phyloP scores from a whole-genome alignment of 2,329 filamentous ascomycete genomes.

The Pseudogymnoascus verrucosus region DNA sequence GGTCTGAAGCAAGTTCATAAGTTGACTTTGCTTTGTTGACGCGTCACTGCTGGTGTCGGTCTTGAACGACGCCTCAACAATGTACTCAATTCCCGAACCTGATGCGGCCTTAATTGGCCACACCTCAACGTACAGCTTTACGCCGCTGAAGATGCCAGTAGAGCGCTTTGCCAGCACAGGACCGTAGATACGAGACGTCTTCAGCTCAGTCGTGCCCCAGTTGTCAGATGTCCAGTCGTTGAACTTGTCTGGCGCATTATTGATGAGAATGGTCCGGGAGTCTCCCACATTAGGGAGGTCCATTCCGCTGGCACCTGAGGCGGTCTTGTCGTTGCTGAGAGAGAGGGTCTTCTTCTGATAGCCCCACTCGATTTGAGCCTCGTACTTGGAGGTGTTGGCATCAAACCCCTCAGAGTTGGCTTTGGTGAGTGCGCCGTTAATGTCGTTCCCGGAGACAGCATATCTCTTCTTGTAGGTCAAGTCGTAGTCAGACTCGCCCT shows the following conservation, averaged over 20 bases:
- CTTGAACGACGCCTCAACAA: conserved; percentile 29
- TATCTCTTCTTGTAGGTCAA: conserved; percentile 35
- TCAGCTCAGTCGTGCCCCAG: conserved; percentile 24
- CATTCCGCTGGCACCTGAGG: conserved; percentile 22
- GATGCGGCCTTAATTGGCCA: conserved; percentile 25
- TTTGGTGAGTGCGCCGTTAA: conserved; percentile 25
- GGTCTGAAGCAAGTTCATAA: conserved; percentile 18
- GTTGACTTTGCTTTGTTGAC: conserved; percentile 14
- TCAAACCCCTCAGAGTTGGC: conserved; percentile 31
- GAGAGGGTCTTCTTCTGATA: conserved; percentile 32
- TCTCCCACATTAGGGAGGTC: conserved; percentile 20
- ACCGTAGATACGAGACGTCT: conserved; percentile 25
- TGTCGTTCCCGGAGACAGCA: conserved; percentile 22
- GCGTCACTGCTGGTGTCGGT: conserved; percentile 17
- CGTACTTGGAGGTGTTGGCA: conserved; percentile 24
- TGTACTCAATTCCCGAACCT: conserved; percentile 21
- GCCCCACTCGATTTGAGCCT: conserved; percentile 32
- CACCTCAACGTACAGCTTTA: conserved; percentile 27
- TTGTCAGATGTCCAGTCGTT: conserved; percentile 23
- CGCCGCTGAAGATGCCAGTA: conserved; percentile 25
- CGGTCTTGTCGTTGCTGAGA: conserved; percentile 26
- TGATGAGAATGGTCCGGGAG: conserved; percentile 20
- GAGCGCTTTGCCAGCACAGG: conserved; percentile 27
- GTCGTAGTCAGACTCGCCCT: conserved; percentile 28
- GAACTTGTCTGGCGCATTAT: conserved; percentile 27